Base-by-base conservation (phyloP, 495 filamentous ascomycete genomes). In the Penicillium turbatum region DNA sequence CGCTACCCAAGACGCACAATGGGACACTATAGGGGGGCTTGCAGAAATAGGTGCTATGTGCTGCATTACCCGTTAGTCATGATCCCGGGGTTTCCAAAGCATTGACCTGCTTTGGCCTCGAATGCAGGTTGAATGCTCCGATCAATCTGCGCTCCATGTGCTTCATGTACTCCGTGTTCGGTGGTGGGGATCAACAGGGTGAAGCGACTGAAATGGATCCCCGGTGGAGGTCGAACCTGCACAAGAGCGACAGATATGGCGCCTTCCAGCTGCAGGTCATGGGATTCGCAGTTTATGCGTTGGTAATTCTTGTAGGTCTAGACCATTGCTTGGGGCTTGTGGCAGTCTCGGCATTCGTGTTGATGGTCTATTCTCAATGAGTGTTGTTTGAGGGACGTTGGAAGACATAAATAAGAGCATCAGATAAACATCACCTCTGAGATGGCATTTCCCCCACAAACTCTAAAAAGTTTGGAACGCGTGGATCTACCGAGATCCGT, bases 401-500 rank as follows among this genome's bases (percentile, higher is more conserved):
- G 1, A 13, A 19, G 32, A 10, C 37, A 47, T 32, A 19, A 31
- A 48, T 43, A 37, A 37, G 35, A 16, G n/a, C n/a, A n/a, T 7
- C 19, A 6, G 11, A 31, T 31, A 48, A 57, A 13, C 53, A 49
- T 48, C 35, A 48, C 47, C 44, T 41, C 43, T 53, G 46, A 29
- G 48, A 58, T 40, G 15, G 21, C 17, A 32, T 42, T 46, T 48
- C 56, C 62, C 61, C 53, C 44, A 32, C 42, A 63, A 63, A 38
- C 39, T 55, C 45, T 29, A 8, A 53, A 24, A 31, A 31, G 10
- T 31, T 11, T 9, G 62, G 53, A 38, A 62, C 56, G 39, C 55
- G 63, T 64, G 58, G 63, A 62, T 64, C 63, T 59, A 58, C 60
- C 57, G 57, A 66, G 57, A 66, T 62, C 61, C 53, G 55, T 27